Conservation (phyloP, 2,329 filamentous ascomycete genomes). For the Fusarium sp. region DNA sequence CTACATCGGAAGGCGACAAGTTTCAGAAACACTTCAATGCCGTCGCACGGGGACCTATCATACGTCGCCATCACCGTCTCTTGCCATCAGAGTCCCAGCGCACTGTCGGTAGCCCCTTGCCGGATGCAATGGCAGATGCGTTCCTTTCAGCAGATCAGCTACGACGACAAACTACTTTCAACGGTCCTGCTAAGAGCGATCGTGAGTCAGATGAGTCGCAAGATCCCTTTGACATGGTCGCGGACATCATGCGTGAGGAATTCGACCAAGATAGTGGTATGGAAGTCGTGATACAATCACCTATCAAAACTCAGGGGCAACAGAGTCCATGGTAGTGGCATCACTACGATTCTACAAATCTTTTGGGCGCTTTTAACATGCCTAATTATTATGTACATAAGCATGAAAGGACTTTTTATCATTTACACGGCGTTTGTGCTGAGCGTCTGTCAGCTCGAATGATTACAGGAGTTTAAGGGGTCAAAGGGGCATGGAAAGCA, state of each 20-base stretch:
- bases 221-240: constrained; percentile 52
- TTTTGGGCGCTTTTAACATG: neutral
- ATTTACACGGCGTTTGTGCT: neutral
- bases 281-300: constrained; percentile 5
- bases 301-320: constrained; percentile 31
- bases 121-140: constrained; percentile 43
- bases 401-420: neutral
- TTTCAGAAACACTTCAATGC: constrained; percentile 63
- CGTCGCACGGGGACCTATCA: constrained; percentile 52
- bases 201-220: constrained; percentile 40
- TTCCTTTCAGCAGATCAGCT: constrained; percentile 44
- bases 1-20: constrained; percentile 51
- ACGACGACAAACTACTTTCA: constrained; percentile 8
- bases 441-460: constrained; percentile 5
- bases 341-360: neutral
- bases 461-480: constrained; percentile 28
- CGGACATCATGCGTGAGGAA: constrained; percentile 48
- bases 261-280: neutral
- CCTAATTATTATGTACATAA: neutral
- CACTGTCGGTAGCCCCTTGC: constrained; percentile 39
- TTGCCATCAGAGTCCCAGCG: constrained; percentile 58
- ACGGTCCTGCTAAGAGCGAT: constrained; percentile 21
- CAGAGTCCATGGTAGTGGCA: constrained; percentile 46
- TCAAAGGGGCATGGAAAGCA: constrained; percentile 24
- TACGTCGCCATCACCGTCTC: constrained; percentile 47